Conservation (phyloP, 352 stramenopile genomes). For the Globisporangium middletonii region DNA sequence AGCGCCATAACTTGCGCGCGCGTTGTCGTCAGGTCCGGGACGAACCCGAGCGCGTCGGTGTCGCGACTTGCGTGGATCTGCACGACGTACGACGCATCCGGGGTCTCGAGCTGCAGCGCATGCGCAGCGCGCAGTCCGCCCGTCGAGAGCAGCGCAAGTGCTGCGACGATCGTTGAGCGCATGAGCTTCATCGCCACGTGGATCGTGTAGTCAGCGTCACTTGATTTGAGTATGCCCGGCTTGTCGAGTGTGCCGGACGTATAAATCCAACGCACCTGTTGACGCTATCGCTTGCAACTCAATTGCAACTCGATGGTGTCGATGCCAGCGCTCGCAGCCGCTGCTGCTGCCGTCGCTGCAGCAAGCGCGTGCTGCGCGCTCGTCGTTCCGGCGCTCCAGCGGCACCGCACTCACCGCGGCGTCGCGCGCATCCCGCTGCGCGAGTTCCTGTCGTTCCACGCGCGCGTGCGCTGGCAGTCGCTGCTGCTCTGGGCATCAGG, state of each 20-base stretch:
- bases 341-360: neutral
- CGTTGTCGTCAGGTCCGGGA: constrained; percentile 15
- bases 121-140: neutral
- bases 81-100: constrained; percentile 57
- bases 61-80: constrained; percentile 52
- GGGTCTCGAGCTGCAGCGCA: constrained; percentile 4
- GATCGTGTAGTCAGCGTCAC: neutral
- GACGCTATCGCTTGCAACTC: neutral
- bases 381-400: constrained; percentile 1
- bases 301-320: neutral
- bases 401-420: constrained; percentile 3
- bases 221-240: neutral
- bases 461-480: constrained; percentile 34
- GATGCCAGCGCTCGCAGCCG: neutral
- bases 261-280: neutral
- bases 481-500: constrained; percentile 36
- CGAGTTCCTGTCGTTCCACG: constrained; percentile 36
- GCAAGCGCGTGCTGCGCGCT: constrained; percentile 4
- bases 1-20: constrained; percentile 59
- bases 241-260: too few species aligned
- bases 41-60: constrained; percentile 15
- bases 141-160: neutral
- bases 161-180: neutral
- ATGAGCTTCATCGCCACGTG: neutral
- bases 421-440: constrained; percentile 20